Conservation (phyloP, 169 alveolate genomes). For the Eimeria necatrix region DNA sequence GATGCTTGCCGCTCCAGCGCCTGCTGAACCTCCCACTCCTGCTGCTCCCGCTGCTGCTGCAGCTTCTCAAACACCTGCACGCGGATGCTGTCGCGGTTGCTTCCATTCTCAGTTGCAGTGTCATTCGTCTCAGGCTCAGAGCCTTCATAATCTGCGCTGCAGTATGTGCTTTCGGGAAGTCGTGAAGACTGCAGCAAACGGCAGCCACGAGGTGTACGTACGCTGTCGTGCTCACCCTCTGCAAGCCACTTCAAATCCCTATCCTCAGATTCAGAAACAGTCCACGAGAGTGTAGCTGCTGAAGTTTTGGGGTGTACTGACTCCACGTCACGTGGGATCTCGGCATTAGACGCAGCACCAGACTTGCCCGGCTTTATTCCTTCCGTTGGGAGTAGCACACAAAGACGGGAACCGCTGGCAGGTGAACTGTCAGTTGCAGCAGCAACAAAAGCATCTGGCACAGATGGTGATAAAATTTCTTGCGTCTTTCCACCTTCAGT, state of each 20-base stretch:
- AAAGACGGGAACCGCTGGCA: too few relatives aligned
- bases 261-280: background rate
- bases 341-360: too few relatives aligned
- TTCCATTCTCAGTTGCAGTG: background rate
- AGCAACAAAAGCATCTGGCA: too few relatives aligned
- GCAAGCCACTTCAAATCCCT: background rate
- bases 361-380: too few relatives aligned
- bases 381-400: too few relatives aligned
- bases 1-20: constrained; percentile 25
- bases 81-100: background rate
- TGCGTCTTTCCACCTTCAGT: too few relatives aligned
- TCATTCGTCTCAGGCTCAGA: background rate
- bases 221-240: background rate
- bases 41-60: constrained; percentile 61
- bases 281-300: too few relatives aligned
- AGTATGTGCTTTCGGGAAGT: background rate
- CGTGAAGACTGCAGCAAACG: background rate
- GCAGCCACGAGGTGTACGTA: constrained; percentile 30
- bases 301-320: too few relatives aligned
- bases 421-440: too few relatives aligned
- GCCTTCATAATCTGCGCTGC: background rate
- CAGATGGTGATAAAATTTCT: too few relatives aligned
- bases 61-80: constrained; percentile 25
- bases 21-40: constrained; percentile 19
- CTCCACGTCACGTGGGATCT: too few relatives aligned